Evolutionary conservation across 257 asterid genomes (phyloP).

Genomic region (Cruciata laevipes): DNA sequence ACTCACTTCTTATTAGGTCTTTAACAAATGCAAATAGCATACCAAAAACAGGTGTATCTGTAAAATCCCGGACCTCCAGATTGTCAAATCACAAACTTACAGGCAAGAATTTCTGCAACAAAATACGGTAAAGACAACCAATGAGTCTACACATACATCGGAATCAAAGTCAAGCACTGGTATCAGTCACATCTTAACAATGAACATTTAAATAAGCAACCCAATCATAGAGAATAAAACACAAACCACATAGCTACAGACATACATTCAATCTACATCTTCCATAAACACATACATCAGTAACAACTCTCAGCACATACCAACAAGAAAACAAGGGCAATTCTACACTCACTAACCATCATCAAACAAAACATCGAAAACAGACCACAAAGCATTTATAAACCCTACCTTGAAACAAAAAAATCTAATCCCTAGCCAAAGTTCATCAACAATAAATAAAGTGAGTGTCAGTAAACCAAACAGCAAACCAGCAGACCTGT

Average conservation of each 20-base stretch:
- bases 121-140: not conserved
- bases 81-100: slow-evolving; percentile 17
- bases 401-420: not conserved
- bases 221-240: not conserved
- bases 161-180: not conserved
- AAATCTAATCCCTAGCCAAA: not conserved
- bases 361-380: slow-evolving; percentile 2
- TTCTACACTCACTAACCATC: not conserved
- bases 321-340: not conserved
- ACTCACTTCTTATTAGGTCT: slow-evolving; percentile 34
- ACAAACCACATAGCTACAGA: not conserved
- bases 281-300: no score
- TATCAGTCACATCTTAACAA: not conserved
- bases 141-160: not conserved
- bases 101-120: slow-evolving; percentile 17
- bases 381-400: not conserved
- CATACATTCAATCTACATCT: not conserved
- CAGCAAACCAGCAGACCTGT: not conserved
- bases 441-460: not conserved
- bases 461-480: no score
- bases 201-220: not conserved
- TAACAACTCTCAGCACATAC: not conserved
- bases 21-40: slow-evolving; percentile 44
- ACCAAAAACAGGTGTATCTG: slow-evolving; percentile 38
- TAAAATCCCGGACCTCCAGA: slow-evolving; percentile 28